Base-by-base conservation (phyloP, 257 asterid genomes). In the Henckelia pumila region DNA sequence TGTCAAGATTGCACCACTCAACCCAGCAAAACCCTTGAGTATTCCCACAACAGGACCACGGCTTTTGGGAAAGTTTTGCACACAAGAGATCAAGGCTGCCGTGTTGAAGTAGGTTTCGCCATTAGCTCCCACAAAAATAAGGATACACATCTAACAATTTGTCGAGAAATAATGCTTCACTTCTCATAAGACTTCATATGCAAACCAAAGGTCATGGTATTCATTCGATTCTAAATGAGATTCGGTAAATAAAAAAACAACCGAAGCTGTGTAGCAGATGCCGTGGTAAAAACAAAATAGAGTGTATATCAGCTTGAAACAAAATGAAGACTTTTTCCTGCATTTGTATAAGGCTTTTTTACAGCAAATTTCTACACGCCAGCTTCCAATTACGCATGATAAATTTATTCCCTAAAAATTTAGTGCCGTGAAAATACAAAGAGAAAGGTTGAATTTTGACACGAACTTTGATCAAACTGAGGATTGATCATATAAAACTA, bases 41-140 rank as follows among this genome's bases (percentile, higher is more conserved):
- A 86, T 82, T 33, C 95, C 95, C 64, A 84, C 90, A 13, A 82
- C 84, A 7, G 95, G 95, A 28, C 94, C 94, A 1, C 91, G 85
- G 64, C 77, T 84, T 73, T 78, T 82, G 4, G 91, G 89, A 78
- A 84, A 87, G 75, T 82, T 84, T 76, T 79, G 91, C 37, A 84
- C 89, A 35, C 87, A 79, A 25, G 95, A 79, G 47, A 84, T 91
- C 1, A 83, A 64, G 22, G 91, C 76, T n/a, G n/a, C n/a, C n/a
- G n/a, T n/a, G n/a, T n/a, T n/a, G n/a, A n/a, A n/a, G n/a, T n/a
- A n/a, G n/a, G 91, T 87, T 75, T 84, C 91, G 1, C 91, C 91
- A 29, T 84, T 87, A 70, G 91, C 81, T 73, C 89, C 95, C 8
- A 84, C 50, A 33, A 83, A 85, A 72, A 87, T 81, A 44, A 87